Evolutionary conservation across 805 yeast genomes (phyloP).

Genomic region (Torulaspora microellipsoides): DNA sequence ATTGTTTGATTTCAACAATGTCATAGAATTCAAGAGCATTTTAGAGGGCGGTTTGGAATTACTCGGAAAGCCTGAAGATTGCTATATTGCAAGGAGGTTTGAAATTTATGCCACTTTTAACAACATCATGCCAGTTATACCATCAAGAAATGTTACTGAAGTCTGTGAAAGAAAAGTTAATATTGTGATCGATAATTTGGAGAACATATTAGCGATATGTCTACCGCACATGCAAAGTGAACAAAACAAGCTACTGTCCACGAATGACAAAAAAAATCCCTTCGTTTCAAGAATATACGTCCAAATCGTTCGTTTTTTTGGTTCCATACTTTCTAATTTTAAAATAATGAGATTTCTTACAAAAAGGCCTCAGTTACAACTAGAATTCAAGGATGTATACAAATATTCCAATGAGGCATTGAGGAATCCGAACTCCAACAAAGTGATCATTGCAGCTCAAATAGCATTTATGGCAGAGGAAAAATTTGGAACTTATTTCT

Average conservation of each 20-base stretch:
- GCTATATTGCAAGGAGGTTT: slow-evolving; percentile 15
- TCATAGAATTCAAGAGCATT: slow-evolving; percentile 22
- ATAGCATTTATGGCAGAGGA: slow-evolving; percentile 27
- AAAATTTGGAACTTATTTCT: slow-evolving; percentile 19
- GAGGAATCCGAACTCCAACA: slow-evolving; percentile 23
- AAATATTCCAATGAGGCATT: slow-evolving; percentile 18
- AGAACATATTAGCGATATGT: slow-evolving; percentile 12
- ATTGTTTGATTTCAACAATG: slow-evolving; percentile 15
- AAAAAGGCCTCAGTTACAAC: slow-evolving; percentile 9
- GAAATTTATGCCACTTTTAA: slow-evolving; percentile 34
- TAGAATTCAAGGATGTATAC: slow-evolving; percentile 17
- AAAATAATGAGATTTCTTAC: slow-evolving; percentile 19
- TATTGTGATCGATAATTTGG: slow-evolving; percentile 19
- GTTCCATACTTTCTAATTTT: slow-evolving; percentile 23
- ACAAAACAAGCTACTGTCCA: slow-evolving; percentile 17
- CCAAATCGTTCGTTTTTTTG: slow-evolving; percentile 29
- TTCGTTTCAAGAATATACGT: slow-evolving; percentile 29
- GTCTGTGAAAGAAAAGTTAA: slow-evolving; percentile 18
- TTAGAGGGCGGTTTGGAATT: slow-evolving; percentile 26
- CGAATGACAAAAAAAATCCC: slow-evolving; percentile 23
- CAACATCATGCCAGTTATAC: slow-evolving; percentile 22
- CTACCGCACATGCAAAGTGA: slow-evolving; percentile 15
- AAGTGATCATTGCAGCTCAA: slow-evolving; percentile 27
- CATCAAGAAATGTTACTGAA: slow-evolving; percentile 6
- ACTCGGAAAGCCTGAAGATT: slow-evolving; percentile 8